Evolutionary conservation across 345 rosid species (phyloP).

Genomic region (Boechera retrofracta): DNA sequence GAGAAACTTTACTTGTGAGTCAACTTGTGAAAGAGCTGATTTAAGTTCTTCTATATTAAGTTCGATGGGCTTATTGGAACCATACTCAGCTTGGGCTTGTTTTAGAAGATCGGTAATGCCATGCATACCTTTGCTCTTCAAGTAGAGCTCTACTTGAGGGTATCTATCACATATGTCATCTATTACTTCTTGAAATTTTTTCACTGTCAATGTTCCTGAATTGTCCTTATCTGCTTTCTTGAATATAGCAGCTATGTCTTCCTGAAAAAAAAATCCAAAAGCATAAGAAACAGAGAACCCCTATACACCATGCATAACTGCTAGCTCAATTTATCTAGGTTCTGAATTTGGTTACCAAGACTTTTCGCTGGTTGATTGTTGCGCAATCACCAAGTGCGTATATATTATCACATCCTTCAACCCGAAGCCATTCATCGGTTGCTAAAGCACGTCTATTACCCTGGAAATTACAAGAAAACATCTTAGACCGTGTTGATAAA

Average conservation of each 20-base stretch:
- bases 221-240: conserved; percentile 87
- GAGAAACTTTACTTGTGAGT: conserved; percentile 80
- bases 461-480: conserved; percentile 46
- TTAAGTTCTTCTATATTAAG: conserved; percentile 81
- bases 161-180: conserved; percentile 78
- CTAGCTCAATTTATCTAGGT: background rate
- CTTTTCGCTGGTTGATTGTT: conserved; percentile 88
- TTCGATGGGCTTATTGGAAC: conserved; percentile 62
- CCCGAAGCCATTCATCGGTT: conserved; percentile 95
- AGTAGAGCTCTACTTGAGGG: conserved; percentile 84
- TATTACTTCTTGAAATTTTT: conserved; percentile 74
- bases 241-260: conserved; percentile 53
- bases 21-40: conserved; percentile 76
- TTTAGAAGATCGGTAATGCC: conserved; percentile 66
- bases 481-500: background rate
- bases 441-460: conserved; percentile 85
- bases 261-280: background rate
- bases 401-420: conserved; percentile 66
- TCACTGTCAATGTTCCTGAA: conserved; percentile 77
- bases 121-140: conserved; percentile 70
- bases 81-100: conserved; percentile 63
- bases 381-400: conserved; percentile 98
- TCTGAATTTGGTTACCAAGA: conserved; percentile 64
- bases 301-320: background rate
- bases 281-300: background rate